Evolutionary conservation across 1,284 basidiomycete genomes (phyloP), one percentile per base, ranked within the genome.

Genomic region (Cryptococcus sp.): DNA sequence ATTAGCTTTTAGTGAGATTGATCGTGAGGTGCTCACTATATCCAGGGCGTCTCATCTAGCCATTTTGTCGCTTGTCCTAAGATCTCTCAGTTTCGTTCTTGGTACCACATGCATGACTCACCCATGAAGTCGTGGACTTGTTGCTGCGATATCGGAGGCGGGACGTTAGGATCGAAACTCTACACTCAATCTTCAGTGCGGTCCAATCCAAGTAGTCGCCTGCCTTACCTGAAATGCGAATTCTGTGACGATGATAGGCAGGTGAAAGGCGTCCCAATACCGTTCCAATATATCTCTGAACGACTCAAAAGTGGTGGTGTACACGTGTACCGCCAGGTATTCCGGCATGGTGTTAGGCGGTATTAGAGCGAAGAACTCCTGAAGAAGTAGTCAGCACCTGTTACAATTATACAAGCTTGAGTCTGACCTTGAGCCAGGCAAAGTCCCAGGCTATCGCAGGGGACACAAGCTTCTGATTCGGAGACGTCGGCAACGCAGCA

Each of bases 111-210:
- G 27, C 15, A 17, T n/a, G 7, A 50, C 66, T 55, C 38, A 71
- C 71, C 71, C 75, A 77, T 77, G 53, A 73, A 77, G 60, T 77
- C 73, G 52, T 75, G 73, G 5, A 77, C 75, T 61, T 75, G 69
- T 57, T 77, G 73, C 58, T 66, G 63, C 25, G 38, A 56, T 22
- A 50, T 23, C 2, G 75, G 70, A 2, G 68, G 68, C 5, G 71
- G 71, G 0, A 74, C 73, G 47, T 60, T 61, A 5, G 66, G 64
- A 39, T 73, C 70, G 46, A 73, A 77, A 54, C 73, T 75, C 65
- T 73, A 48, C 19, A 35, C 30, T 35, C 30, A 35, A 8, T 35
- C 30, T 17, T 23, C 25, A 19, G 27, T n/a, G 39, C n/a, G 39
- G 39, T 41, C 39, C 11, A n/a, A 11, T 41, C n/a, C 39, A 41